Evolutionary conservation across 352 stramenopile species (phyloP).

Genomic region (Globisporangium nodosum): DNA sequence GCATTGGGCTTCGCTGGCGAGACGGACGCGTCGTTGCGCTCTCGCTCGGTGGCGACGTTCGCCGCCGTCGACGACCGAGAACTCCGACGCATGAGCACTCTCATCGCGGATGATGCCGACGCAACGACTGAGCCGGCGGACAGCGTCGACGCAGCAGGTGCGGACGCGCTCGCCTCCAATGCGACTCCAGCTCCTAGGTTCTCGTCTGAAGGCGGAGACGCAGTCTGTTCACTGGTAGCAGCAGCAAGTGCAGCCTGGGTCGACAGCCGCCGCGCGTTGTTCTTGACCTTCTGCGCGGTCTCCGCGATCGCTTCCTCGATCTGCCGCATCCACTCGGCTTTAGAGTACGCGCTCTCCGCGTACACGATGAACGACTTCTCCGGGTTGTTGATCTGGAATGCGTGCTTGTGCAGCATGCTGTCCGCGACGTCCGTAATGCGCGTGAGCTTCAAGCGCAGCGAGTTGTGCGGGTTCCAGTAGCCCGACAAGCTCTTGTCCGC

Average conservation of each 20-base stretch:
- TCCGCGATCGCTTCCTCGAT: conserved; percentile 74
- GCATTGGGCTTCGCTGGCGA: not conserved
- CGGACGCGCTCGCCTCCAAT: not conserved
- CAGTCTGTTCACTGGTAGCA: not conserved
- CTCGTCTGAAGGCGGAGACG: not conserved
- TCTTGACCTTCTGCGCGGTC: conserved; percentile 70
- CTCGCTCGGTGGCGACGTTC: not conserved
- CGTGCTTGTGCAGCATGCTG: conserved; percentile 62
- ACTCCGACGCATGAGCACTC: conserved; percentile 45
- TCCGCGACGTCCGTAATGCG: conserved; percentile 75
- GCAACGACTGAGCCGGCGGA: conserved; percentile 11
- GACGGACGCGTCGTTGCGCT: not conserved
- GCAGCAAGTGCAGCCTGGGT: conserved; percentile 14
- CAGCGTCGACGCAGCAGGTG: conserved; percentile 3
- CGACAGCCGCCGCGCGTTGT: conserved; percentile 62
- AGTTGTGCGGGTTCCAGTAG: conserved; percentile 84
- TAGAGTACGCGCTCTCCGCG: conserved; percentile 52
- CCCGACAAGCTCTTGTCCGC: conserved; percentile 74
- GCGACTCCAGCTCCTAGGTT: not conserved
- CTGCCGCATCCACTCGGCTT: conserved; percentile 78
- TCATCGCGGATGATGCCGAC: conserved; percentile 32
- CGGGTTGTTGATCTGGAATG: conserved; percentile 84
- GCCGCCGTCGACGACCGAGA: conserved; percentile 36
- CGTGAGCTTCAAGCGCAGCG: conserved; percentile 75
- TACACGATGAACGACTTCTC: conserved; percentile 84